Evolutionary conservation across 2,329 filamentous ascomycete species (phyloP).

Genomic region (Aspergillus spinulosporus): DNA sequence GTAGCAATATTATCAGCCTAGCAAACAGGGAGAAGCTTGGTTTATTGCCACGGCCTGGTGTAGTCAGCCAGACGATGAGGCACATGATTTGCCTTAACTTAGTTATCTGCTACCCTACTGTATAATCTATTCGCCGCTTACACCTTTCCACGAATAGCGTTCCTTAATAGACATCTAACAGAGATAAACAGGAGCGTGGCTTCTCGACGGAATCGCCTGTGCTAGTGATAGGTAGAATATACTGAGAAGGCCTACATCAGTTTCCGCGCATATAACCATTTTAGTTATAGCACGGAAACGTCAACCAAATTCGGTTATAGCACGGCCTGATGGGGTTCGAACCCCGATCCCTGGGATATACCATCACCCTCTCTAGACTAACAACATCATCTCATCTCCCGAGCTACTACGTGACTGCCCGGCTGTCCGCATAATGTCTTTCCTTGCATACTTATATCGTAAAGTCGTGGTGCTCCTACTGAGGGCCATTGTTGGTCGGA

Average conservation of each 20-base stretch:
- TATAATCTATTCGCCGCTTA: no score
- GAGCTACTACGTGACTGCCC: not conserved
- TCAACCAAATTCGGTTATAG: not conserved
- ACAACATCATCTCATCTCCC: not conserved
- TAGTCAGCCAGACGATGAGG: not conserved
- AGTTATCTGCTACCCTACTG: no score
- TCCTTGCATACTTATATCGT: slow-evolving; percentile 25
- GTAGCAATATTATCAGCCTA: slow-evolving; percentile 1
- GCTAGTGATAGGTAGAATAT: no score
- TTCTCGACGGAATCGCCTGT: no score
- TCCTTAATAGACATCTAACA: no score
- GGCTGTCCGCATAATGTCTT: slow-evolving; percentile 19
- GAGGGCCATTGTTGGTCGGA: slow-evolving; percentile 13
- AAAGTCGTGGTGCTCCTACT: slow-evolving; percentile 24
- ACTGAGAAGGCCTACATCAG: no score
- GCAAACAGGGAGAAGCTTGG: not conserved
- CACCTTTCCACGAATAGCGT: no score
- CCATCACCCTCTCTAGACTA: not conserved
- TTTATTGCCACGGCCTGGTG: slow-evolving; percentile 3
- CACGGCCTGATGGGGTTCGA: not conserved
- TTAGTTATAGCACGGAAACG: not conserved
- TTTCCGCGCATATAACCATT: no score
- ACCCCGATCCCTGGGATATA: not conserved
- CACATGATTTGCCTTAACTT: not conserved
- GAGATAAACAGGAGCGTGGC: no score